phyloP scores from a whole-genome alignment of 768 basidiomycete species.

The Macrolepiota fuliginosa region DNA sequence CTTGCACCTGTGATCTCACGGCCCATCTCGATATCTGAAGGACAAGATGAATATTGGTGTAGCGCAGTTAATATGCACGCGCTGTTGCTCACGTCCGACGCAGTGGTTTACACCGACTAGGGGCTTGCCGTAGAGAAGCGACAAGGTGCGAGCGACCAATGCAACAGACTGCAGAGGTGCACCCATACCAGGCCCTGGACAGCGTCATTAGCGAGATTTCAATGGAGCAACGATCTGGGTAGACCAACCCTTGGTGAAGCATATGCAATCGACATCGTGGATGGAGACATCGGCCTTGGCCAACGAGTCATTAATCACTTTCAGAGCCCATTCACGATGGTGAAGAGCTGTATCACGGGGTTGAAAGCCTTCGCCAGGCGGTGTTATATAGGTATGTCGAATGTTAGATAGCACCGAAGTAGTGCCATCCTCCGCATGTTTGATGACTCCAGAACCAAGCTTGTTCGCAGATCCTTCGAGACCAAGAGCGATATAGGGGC shows the following conservation, averaged over 20 bases:
- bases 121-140: constrained; percentile 85
- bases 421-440: constrained; percentile 72
- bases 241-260: constrained; percentile 87
- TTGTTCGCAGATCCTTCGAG: constrained; percentile 99
- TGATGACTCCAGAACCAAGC: constrained; percentile 90
- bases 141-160: constrained; percentile 87
- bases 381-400: constrained; percentile 98
- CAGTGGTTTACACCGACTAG: constrained; percentile 99
- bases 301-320: constrained; percentile 77
- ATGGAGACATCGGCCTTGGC: constrained; percentile 65
- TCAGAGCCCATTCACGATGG: constrained; percentile 89
- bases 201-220: background rate
- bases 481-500: constrained; percentile 83
- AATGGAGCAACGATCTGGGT: background rate
- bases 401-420: constrained; percentile 85
- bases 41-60: background rate
- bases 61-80: background rate
- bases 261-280: constrained; percentile 88
- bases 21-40: constrained; percentile 96
- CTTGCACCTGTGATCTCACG: constrained; percentile 90
- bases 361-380: constrained; percentile 96
- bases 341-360: constrained; percentile 95
- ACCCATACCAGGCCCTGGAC: constrained; percentile 98
- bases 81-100: constrained; percentile 75
- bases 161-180: constrained; percentile 95